Percentiles rank a stretch among this genome's conserved stretches.
These are phyloP conservation scores for Trypanosomatidae sp. DNA, from an alignment of 208 protist species.

Conservation along the genomic window DNA sequence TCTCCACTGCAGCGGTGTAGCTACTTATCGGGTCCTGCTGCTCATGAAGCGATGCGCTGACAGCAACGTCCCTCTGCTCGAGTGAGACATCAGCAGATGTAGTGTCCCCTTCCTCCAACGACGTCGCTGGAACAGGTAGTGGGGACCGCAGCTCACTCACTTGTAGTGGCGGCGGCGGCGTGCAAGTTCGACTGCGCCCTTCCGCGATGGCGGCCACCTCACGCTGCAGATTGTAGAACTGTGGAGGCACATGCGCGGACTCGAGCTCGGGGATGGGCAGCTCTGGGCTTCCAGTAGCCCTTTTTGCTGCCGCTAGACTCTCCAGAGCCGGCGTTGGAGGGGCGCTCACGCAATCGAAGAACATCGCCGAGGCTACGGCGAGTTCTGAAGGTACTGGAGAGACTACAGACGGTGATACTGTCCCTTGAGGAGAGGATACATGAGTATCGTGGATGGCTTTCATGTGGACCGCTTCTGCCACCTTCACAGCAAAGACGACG, in stretches of 20 bases:
- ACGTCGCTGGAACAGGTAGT: neutral
- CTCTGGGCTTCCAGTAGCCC: neutral
- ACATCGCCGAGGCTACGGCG: constrained; percentile 32
- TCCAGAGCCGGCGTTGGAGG: constrained; percentile 33
- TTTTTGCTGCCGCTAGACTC: neutral
- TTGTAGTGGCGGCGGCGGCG: constrained; percentile 4
- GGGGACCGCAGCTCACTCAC: constrained; percentile 7
- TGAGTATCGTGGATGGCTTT: neutral
- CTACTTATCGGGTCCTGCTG: too few species aligned
- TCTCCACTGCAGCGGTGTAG: neutral
- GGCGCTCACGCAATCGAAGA: constrained; percentile 57
- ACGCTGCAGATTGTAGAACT: constrained; percentile 45
- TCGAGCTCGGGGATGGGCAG: neutral
- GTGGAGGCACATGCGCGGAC: constrained; percentile 25
- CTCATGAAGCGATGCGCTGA: too few species aligned
- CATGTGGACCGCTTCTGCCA: too few species aligned
- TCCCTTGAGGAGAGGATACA: neutral
- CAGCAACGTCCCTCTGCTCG: neutral
- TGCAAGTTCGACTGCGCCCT: constrained; percentile 28
- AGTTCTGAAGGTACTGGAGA: constrained; percentile 26
- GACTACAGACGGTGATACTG: neutral
- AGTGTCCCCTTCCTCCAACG: neutral
- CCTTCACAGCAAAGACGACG: neutral
- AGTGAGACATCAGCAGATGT: constrained; percentile 1
- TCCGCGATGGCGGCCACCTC: constrained; percentile 43